phyloP scores from a whole-genome alignment of 23 red algal genomes.

The Gracilaria vermiculophylla region DNA sequence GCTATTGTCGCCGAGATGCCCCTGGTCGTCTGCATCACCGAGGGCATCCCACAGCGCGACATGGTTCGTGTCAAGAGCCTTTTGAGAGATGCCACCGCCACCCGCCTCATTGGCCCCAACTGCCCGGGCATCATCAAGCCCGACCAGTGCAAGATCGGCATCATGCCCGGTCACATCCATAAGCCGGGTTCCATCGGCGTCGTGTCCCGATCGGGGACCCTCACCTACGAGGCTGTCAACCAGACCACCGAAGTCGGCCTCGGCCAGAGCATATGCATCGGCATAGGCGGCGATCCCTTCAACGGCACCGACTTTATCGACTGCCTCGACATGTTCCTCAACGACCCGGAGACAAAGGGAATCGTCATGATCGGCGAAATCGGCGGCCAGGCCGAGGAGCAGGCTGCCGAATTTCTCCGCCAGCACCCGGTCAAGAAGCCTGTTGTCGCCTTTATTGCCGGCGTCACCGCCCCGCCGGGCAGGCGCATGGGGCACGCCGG shows the following conservation, averaged over 20 bases:
- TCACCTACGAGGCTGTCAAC: constrained; percentile 99
- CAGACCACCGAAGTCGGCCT: constrained; percentile 89
- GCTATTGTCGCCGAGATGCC: constrained; percentile 91
- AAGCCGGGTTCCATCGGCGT: constrained; percentile 82
- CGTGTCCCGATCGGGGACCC: constrained; percentile 96
- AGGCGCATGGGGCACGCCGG: constrained; percentile 99
- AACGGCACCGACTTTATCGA: constrained; percentile 99
- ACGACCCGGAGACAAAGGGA: constrained; percentile 90
- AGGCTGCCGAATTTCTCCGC: constrained; percentile 83
- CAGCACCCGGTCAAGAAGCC: constrained; percentile 84
- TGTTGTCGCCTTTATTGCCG: constrained; percentile 94
- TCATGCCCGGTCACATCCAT: constrained; percentile 94
- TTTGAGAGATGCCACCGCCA: constrained; percentile 61
- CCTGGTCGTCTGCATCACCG: constrained; percentile 95
- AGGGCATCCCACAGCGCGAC: constrained; percentile 97
- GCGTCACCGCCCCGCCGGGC: constrained; percentile 91
- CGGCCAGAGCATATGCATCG: constrained; percentile 89
- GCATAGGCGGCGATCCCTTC: constrained; percentile 99
- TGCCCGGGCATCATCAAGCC: constrained; percentile 98
- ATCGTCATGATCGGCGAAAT: constrained; percentile 99
- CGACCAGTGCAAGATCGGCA: constrained; percentile 93
- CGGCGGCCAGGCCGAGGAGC: constrained; percentile 94
- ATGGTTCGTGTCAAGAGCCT: constrained; percentile 92
- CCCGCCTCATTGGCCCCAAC: constrained; percentile 96
- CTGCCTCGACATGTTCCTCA: constrained; percentile 90